These are phyloP conservation scores for Fusarium solani-melongenae DNA, from an alignment of 2,329 filamentous ascomycete genomes.

Conservation along the genomic window DNA sequence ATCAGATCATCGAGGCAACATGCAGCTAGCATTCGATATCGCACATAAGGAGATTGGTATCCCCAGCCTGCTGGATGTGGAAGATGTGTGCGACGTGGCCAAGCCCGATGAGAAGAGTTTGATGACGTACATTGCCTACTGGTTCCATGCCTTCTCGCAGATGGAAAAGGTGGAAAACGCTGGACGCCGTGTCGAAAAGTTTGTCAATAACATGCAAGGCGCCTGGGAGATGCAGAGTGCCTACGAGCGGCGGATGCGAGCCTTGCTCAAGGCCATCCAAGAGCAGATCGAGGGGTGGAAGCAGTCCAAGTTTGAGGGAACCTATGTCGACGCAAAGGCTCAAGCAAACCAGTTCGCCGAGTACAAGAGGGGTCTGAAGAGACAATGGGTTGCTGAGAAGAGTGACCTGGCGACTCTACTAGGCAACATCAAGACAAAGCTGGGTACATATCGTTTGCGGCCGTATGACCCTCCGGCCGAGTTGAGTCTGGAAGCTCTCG, in stretches of 20 bases:
- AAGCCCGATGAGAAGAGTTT: conserved; percentile 96
- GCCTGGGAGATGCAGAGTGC: conserved; percentile 99
- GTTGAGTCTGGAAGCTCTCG: conserved; percentile 83
- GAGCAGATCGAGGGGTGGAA: conserved; percentile 82
- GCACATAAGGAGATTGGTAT: conserved; percentile 97
- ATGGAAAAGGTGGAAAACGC: conserved; percentile 99
- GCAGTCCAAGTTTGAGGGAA: conserved; percentile 85
- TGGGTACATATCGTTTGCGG: conserved; percentile 91
- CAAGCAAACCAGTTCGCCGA: conserved; percentile 83
- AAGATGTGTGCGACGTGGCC: conserved; percentile 96
- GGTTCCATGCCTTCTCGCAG: conserved; percentile 99
- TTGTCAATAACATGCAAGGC: conserved; percentile 98
- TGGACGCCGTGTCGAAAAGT: conserved; percentile 95
- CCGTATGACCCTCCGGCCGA: conserved; percentile 92
- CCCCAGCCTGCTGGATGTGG: conserved; percentile 92
- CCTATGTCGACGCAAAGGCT: conserved; percentile 90
- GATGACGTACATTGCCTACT: conserved; percentile 99
- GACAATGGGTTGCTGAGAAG: conserved; percentile 97
- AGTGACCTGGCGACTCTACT: conserved; percentile 92
- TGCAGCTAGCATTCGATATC: conserved; percentile 97
- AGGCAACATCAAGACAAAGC: conserved; percentile 98
- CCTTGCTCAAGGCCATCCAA: conserved; percentile 79
- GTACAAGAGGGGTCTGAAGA: conserved; percentile 93
- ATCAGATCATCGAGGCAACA: conserved; percentile 92
- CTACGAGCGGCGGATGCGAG: conserved; percentile 91